Conservation (phyloP, 2,329 filamentous ascomycete genomes). For the Fusarium tjaetaba region DNA sequence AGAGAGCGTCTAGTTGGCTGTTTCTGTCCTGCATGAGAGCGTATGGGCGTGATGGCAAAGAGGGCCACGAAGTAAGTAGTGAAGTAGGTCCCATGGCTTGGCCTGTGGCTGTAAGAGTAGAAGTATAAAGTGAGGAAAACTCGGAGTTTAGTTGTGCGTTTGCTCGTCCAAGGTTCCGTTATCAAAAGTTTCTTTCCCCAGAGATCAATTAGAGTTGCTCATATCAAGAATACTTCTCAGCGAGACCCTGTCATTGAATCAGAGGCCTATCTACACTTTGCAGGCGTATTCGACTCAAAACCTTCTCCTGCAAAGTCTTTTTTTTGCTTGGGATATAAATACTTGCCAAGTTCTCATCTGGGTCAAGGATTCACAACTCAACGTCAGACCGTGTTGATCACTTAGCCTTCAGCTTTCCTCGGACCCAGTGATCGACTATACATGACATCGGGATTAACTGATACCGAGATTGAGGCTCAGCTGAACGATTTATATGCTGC, state of each 20-base stretch:
- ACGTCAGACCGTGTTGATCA: conserved; percentile 38
- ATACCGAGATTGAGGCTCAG: conserved; percentile 35
- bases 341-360: conserved; percentile 9
- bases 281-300: neutral
- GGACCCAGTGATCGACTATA: conserved; percentile 31
- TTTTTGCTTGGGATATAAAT: neutral
- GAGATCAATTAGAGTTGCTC: neutral
- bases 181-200: neutral
- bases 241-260: neutral
- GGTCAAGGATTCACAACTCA: conserved; percentile 20
- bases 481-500: conserved; percentile 21
- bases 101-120: neutral
- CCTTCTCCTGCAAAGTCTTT: neutral
- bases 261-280: neutral
- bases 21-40: conserved; percentile 13
- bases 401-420: neutral
- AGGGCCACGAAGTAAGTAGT: neutral
- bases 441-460: conserved; percentile 36
- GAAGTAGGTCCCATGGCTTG: conserved; percentile 9
- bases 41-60: conserved; percentile 16
- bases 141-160: neutral
- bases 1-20: neutral
- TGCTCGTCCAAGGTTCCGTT: conserved; percentile 6
- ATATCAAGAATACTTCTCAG: neutral
- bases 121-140: conserved; percentile 26